These are phyloP conservation scores for Coemansia sp. DNA, from an alignment of 192 early-diverging fungal species.

Conservation along the genomic window DNA sequence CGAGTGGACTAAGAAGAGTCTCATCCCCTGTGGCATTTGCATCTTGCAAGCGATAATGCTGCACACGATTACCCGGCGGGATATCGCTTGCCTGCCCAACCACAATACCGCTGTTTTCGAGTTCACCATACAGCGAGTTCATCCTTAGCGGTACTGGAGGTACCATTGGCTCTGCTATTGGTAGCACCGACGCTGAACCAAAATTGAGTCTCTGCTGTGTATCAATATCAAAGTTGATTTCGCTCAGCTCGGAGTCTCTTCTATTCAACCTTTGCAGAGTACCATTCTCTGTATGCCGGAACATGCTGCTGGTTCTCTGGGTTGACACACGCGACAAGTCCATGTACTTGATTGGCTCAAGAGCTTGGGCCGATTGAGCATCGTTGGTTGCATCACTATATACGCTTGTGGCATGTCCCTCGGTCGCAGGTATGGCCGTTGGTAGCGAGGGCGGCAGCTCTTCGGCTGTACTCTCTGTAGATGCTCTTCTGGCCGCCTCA, in stretches of 20 bases:
- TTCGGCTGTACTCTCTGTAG: neutral
- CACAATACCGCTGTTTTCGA: slow-evolving; percentile 23
- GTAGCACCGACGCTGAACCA: neutral
- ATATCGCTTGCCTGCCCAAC: slow-evolving; percentile 18
- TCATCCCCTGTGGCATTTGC: neutral
- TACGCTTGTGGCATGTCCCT: slow-evolving; percentile 4
- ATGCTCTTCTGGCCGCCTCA: slow-evolving; percentile 3
- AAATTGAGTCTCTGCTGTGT: neutral
- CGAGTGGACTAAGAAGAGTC: slow-evolving; percentile 25
- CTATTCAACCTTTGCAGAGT: neutral
- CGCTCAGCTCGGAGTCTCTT: slow-evolving; percentile 21
- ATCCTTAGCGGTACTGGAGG: slow-evolving; percentile 28
- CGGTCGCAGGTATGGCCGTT: neutral
- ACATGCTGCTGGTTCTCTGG: slow-evolving; percentile 1
- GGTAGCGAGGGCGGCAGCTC: neutral
- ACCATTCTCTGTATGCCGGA: neutral
- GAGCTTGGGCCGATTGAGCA: slow-evolving; percentile 12
- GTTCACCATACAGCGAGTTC: slow-evolving; percentile 30
- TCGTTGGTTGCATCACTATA: slow-evolving; percentile 20
- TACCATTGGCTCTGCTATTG: slow-evolving; percentile 23
- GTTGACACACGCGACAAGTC: slow-evolving; percentile 15
- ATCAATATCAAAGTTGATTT: slow-evolving; percentile 7
- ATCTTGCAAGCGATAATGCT: neutral
- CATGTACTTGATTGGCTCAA: slow-evolving; percentile 22
- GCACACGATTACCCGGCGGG: slow-evolving; percentile 1